Evolutionary conservation across 2,329 filamentous ascomycete species (phyloP).

Genomic region (Sphaerostilbella broomeana): DNA sequence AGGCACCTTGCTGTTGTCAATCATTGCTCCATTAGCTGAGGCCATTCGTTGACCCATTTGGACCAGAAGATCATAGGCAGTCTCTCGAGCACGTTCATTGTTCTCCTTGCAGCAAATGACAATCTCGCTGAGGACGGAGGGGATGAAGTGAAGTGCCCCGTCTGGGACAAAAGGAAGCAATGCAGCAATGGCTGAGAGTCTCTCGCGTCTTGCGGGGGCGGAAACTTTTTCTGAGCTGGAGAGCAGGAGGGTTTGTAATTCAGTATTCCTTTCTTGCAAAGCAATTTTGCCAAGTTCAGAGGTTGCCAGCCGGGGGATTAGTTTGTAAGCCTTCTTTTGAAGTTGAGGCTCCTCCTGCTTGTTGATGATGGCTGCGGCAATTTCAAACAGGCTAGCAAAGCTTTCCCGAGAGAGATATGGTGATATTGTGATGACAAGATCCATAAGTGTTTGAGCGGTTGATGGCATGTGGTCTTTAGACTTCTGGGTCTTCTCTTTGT

Average conservation of each 20-base stretch:
- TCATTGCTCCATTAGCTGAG: constrained; percentile 58
- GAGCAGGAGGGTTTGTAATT: constrained; percentile 78
- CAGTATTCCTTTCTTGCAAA: constrained; percentile 64
- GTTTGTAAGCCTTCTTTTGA: constrained; percentile 98
- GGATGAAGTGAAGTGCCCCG: constrained; percentile 84
- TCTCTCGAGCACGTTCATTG: constrained; percentile 86
- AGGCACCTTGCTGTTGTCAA: constrained; percentile 79
- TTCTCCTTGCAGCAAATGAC: constrained; percentile 96
- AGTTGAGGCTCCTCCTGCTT: constrained; percentile 81
- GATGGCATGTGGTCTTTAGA: constrained; percentile 74
- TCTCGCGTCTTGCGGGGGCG: constrained; percentile 77
- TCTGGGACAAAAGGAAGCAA: constrained; percentile 73
- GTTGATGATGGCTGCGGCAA: constrained; percentile 75
- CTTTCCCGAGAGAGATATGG: constrained; percentile 85
- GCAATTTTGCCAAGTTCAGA: constrained; percentile 73
- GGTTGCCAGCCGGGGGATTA: constrained; percentile 82
- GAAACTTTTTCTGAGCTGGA: constrained; percentile 77
- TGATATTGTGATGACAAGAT: constrained; percentile 92
- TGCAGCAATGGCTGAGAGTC: constrained; percentile 73
- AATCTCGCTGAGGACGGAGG: constrained; percentile 83
- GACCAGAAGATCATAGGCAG: constrained; percentile 85
- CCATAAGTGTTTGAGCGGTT: constrained; percentile 90
- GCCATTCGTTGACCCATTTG: constrained; percentile 78
- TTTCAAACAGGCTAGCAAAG: constrained; percentile 77
- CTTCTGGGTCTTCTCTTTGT: constrained; percentile 57